These are phyloP conservation scores for Leptomonas seymouri DNA, from an alignment of 208 protist genomes.

Conservation along the genomic window DNA sequence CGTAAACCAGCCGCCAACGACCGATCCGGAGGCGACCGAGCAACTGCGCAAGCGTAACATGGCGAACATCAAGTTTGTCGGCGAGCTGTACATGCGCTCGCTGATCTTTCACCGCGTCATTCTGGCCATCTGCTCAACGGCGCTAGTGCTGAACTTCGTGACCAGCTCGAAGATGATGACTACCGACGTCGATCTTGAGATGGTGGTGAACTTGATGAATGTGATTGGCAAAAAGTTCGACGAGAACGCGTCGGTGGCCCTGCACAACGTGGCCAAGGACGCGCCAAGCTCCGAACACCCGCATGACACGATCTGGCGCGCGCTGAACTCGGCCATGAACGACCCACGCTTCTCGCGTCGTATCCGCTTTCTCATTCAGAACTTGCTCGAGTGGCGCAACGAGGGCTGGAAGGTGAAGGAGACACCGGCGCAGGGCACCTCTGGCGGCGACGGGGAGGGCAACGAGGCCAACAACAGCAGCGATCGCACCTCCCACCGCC, in stretches of 20 bases:
- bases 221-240: conserved; percentile 86
- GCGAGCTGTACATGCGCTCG: conserved; percentile 81
- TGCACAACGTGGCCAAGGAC: conserved; percentile 29
- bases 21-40: conserved; percentile 62
- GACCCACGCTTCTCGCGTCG: conserved; percentile 65
- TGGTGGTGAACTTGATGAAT: conserved; percentile 81
- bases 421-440: conserved; percentile 25
- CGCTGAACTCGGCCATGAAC: conserved; percentile 47
- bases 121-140: conserved; percentile 48
- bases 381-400: conserved; percentile 76
- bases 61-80: conserved; percentile 92
- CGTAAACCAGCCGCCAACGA: conserved; percentile 35
- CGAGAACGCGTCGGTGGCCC: conserved; percentile 31
- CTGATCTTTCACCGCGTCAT: conserved; percentile 77
- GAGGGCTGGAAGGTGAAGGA: conserved; percentile 73
- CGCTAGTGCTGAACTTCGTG: conserved; percentile 39
- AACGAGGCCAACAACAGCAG: conserved; percentile 17
- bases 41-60: conserved; percentile 83
- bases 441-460: conserved; percentile 31
- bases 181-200: conserved; percentile 78
- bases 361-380: conserved; percentile 88
- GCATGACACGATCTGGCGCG: conserved; percentile 56
- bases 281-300: conserved; percentile 21
- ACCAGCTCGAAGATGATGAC: conserved; percentile 38
- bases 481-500: conserved; percentile 21